These are phyloP conservation scores for Hypoxylon lenormandii DNA, from an alignment of 495 filamentous ascomycete genomes.

Conservation along the genomic window DNA sequence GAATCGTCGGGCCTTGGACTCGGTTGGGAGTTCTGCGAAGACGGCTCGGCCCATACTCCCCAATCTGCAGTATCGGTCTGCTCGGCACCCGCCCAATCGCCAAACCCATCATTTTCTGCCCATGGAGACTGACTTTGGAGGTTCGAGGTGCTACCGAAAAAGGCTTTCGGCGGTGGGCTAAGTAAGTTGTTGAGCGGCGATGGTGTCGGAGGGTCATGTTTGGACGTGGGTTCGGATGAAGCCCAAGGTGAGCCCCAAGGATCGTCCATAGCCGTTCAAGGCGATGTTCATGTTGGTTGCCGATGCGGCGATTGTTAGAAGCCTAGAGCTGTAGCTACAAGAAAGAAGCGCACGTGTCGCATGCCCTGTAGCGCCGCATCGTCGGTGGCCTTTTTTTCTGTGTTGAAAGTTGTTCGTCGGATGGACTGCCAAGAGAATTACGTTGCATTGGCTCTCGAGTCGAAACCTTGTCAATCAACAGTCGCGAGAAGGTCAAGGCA, in stretches of 20 bases:
- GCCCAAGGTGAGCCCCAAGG: conserved; percentile 68
- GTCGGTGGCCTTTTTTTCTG: conserved; percentile 3
- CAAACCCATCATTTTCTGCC: conserved; percentile 59
- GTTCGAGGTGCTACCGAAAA: conserved; percentile 55
- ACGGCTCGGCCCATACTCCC: conserved; percentile 54
- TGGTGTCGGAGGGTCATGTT: conserved; percentile 42
- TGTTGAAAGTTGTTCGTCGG: conserved; percentile 12
- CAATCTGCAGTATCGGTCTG: conserved; percentile 50
- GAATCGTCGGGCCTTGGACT: conserved; percentile 48
- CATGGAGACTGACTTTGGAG: conserved; percentile 58
- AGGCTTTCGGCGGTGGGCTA: conserved; percentile 60
- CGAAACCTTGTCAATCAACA: conserved; percentile 19
- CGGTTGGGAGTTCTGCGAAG: conserved; percentile 50
- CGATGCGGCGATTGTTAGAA: conserved; percentile 13
- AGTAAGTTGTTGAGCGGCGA: conserved; percentile 55
- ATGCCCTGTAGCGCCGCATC: conserved; percentile 18
- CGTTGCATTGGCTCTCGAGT: conserved; percentile 22
- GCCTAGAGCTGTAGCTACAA: conserved; percentile 9
- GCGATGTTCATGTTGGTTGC: conserved; percentile 46
- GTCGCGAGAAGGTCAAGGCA: conserved; percentile 10
- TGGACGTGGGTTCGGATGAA: conserved; percentile 50
- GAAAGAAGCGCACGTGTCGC: conserved; percentile 7
- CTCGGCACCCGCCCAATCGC: conserved; percentile 55
- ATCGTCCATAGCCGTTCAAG: conserved; percentile 64
- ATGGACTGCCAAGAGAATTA: conserved; percentile 34